Conservation (phyloP, 139 green algal genomes). For the Choricystis sp. region DNA sequence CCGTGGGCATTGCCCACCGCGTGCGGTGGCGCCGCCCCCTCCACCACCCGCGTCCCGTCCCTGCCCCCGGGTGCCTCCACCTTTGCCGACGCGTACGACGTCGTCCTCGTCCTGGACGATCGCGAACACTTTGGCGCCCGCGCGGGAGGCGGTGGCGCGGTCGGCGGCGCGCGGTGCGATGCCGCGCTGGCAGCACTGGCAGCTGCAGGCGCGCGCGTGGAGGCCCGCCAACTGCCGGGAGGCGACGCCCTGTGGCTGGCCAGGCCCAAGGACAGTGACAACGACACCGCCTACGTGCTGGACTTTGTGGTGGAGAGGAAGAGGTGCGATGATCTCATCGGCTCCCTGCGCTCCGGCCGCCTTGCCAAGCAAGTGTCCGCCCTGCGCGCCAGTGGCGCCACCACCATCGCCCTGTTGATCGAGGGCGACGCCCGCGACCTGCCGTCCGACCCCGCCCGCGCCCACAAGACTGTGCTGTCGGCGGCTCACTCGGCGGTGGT, state of each 20-base stretch:
- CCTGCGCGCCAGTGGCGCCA: background rate
- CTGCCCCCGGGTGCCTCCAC: background rate
- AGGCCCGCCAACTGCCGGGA: slow-evolving; percentile 4
- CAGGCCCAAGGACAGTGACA: slow-evolving; percentile 3
- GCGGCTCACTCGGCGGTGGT: background rate
- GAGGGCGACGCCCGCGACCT: background rate
- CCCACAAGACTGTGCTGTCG: background rate
- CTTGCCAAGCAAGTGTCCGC: background rate
- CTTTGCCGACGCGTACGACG: background rate
- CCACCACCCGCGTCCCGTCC: background rate
- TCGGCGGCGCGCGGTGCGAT: background rate
- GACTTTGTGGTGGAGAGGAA: slow-evolving; percentile 34
- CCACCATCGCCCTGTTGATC: background rate
- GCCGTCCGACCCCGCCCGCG: background rate
- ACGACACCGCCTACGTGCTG: slow-evolving; percentile 13
- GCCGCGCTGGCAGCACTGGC: slow-evolving; percentile 1
- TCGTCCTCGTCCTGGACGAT: background rate
- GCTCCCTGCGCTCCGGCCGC: slow-evolving; percentile 10
- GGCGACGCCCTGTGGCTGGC: slow-evolving; percentile 26
- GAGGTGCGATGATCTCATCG: slow-evolving; percentile 21
- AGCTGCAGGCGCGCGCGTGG: background rate
- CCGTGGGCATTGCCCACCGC: background rate
- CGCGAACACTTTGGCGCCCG: slow-evolving; percentile 3
- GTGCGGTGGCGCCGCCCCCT: background rate
- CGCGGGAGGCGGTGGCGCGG: no score